Conservation (phyloP, 176 grass and related monocot genomes). For the Eragrostis nindensis region DNA sequence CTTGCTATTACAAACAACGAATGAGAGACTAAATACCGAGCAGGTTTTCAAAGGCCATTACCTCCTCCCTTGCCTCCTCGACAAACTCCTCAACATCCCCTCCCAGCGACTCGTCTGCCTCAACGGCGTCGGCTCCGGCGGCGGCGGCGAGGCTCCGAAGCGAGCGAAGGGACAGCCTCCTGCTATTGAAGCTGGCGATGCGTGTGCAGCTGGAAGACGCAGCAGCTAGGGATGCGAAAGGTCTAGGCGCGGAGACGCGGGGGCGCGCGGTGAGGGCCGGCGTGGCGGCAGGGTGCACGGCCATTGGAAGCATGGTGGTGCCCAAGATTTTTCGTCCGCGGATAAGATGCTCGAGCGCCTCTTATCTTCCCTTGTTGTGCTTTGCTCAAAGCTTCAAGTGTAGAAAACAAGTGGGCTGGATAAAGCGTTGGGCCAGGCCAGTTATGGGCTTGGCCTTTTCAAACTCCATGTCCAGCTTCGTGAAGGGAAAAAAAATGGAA, state of each 20-base stretch:
- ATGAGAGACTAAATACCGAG: not conserved
- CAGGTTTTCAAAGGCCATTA: conserved; percentile 18
- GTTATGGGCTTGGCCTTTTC: not conserved
- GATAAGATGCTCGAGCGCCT: conserved; percentile 30
- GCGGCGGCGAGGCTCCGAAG: conserved; percentile 39
- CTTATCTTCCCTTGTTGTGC: conserved; percentile 22
- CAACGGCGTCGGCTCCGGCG: conserved; percentile 31
- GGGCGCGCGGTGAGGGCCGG: conserved; percentile 23
- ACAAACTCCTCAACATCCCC: not conserved
- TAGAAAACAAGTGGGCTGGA: not conserved
- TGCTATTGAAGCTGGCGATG: conserved; percentile 7
- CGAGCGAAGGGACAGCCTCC: not conserved
- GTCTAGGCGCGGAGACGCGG: not conserved
- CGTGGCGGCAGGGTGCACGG: conserved; percentile 48
- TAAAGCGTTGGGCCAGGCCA: not conserved
- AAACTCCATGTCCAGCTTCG: not conserved
- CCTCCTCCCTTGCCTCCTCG: conserved; percentile 43
- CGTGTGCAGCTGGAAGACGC: not conserved
- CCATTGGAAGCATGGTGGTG: conserved; percentile 53
- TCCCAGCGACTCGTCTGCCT: conserved; percentile 31
- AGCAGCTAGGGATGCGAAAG: conserved; percentile 20
- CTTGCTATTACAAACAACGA: not conserved
- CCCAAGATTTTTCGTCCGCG: conserved; percentile 8
- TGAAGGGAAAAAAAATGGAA: too few species aligned
- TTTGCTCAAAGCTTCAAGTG: not conserved